These are phyloP conservation scores for Colletotrichum musae DNA, from an alignment of 2,329 filamentous ascomycete species.

Conservation along the genomic window DNA sequence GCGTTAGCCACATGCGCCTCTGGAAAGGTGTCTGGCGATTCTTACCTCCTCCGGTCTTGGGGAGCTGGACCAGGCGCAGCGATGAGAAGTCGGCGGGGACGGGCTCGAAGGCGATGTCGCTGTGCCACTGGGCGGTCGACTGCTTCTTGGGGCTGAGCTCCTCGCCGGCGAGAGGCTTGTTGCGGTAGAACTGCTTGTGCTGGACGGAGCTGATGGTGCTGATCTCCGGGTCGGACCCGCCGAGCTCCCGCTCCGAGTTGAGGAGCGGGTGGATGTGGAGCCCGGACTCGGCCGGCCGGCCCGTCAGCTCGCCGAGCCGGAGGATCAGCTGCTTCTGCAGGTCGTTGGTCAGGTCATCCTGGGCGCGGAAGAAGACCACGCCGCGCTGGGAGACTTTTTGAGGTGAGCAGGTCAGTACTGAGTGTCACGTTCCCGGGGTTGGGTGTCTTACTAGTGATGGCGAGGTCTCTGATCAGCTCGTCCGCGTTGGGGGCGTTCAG, in stretches of 20 bases:
- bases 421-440: not conserved
- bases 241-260: slow-evolving; percentile 68
- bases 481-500: slow-evolving; percentile 70
- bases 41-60: slow-evolving; percentile 64
- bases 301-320: slow-evolving; percentile 71
- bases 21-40: no score
- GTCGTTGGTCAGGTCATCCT: slow-evolving; percentile 69
- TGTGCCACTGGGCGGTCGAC: slow-evolving; percentile 54
- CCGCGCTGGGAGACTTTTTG: slow-evolving; percentile 74
- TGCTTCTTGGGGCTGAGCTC: slow-evolving; percentile 52
- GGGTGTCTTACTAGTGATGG: slow-evolving; percentile 66
- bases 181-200: slow-evolving; percentile 56
- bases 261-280: slow-evolving; percentile 74
- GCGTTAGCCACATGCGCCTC: not conserved
- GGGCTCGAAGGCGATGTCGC: slow-evolving; percentile 73
- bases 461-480: slow-evolving; percentile 71
- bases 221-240: slow-evolving; percentile 67
- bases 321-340: slow-evolving; percentile 73
- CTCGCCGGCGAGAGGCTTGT: slow-evolving; percentile 39
- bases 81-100: slow-evolving; percentile 73
- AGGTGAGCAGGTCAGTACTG: not conserved
- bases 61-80: slow-evolving; percentile 70
- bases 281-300: slow-evolving; percentile 69
- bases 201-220: slow-evolving; percentile 71
- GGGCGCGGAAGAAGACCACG: slow-evolving; percentile 75